Conservation (phyloP, 306 rosid genomes). For the Astragalus membranaceus region DNA sequence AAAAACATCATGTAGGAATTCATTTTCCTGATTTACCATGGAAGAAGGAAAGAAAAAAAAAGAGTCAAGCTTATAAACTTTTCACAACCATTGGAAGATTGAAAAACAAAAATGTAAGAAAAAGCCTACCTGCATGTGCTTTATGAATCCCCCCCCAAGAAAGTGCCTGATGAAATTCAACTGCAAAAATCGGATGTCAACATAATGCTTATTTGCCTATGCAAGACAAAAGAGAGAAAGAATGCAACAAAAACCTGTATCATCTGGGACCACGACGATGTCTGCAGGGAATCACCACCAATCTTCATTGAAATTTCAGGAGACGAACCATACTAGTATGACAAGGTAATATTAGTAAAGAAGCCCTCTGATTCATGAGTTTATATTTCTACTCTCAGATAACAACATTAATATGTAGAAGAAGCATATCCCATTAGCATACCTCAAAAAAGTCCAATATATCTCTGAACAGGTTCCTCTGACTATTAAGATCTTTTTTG, state of each 20-base stretch:
- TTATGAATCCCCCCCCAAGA: constrained; percentile 87
- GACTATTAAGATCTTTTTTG: constrained; percentile 81
- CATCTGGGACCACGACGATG: constrained; percentile 72
- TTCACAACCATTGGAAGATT: neutral
- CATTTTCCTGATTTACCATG: constrained; percentile 60
- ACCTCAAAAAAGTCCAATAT: constrained; percentile 83
- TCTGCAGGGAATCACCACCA: constrained; percentile 65
- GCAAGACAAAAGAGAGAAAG: neutral
- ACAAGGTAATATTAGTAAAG: constrained; percentile 21
- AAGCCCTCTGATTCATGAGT: neutral
- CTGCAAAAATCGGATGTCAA: constrained; percentile 33
- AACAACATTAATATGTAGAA: neutral
- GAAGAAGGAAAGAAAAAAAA: neutral
- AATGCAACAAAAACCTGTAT: constrained; percentile 53
- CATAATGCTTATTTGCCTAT: neutral
- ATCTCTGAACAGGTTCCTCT: constrained; percentile 76
- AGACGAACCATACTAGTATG: constrained; percentile 52
- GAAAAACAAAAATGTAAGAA: neutral
- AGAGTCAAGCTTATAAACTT: neutral
- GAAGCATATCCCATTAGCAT: neutral
- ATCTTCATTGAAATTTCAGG: constrained; percentile 78
- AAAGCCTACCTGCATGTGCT: constrained; percentile 85
- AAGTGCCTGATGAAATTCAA: constrained; percentile 77
- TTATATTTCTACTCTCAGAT: neutral
- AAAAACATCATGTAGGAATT: constrained; percentile 77